Conservation (phyloP, 345 rosid species). For the Brassica incana region DNA sequence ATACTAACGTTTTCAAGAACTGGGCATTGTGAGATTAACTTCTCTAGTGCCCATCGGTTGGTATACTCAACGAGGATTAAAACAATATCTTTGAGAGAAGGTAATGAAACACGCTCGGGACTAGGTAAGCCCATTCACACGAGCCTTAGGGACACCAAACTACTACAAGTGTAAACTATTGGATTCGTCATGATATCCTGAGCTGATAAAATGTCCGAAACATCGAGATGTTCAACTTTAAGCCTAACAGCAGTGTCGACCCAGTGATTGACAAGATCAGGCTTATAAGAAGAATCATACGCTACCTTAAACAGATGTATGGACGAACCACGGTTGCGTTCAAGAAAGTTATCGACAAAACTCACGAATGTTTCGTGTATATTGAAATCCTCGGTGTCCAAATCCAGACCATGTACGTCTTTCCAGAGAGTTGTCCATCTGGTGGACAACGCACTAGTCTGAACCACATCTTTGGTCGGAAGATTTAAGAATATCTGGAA, state of each 20-base stretch:
- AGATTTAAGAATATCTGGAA: neutral
- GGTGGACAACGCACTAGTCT: neutral
- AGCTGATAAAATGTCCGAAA: too few species aligned
- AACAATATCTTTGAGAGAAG: neutral
- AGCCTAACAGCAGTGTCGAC: neutral
- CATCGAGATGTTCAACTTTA: slow-evolving; percentile 2
- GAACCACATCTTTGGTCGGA: slow-evolving; percentile 10
- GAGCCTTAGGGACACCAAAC: neutral
- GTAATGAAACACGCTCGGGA: neutral
- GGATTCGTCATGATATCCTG: neutral
- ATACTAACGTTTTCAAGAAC: neutral
- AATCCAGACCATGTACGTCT: neutral
- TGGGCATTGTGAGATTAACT: neutral
- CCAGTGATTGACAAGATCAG: neutral
- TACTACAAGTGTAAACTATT: neutral
- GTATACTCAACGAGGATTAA: neutral
- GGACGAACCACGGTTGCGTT: neutral
- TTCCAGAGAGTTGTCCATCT: slow-evolving; percentile 25
- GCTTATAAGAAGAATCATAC: neutral
- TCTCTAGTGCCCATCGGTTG: neutral
- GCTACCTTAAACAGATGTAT: neutral
- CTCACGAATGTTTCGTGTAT: neutral
- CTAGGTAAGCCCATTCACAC: neutral
- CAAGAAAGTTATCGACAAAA: neutral
- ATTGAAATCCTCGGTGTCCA: neutral